Evolutionary conservation across 768 basidiomycete species (phyloP).

Genomic region (Pholiota microspora): DNA sequence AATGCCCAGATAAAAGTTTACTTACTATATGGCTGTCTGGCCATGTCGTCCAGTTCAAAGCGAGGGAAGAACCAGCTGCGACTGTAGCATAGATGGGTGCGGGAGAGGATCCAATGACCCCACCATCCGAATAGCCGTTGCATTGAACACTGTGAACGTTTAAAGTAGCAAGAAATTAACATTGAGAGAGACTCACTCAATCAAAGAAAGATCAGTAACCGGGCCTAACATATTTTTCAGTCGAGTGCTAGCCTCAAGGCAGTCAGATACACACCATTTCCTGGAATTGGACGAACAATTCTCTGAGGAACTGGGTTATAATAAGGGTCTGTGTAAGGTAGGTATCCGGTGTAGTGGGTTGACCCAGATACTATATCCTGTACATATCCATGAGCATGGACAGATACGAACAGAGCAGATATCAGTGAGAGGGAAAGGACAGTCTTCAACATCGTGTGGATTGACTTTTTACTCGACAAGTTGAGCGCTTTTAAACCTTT

Average conservation of each 20-base stretch:
- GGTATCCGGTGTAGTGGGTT: conserved; percentile 34
- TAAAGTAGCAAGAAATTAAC: neutral
- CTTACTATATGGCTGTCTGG: conserved; percentile 31
- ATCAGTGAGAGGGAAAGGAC: conserved; percentile 1
- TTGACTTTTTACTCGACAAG: neutral
- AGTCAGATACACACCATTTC: conserved; percentile 28
- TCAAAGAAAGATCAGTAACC: conserved; percentile 33
- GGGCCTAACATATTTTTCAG: conserved; percentile 25
- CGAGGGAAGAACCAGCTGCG: conserved; percentile 36
- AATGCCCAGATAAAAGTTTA: neutral
- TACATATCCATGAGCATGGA: conserved; percentile 37
- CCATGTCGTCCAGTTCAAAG: conserved; percentile 41
- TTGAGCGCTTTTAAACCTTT: neutral
- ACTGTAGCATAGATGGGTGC: conserved; percentile 38
- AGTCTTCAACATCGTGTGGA: neutral
- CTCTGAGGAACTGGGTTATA: conserved; percentile 32
- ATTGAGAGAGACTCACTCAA: conserved; percentile 26
- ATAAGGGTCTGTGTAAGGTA: conserved; percentile 35
- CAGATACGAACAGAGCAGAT: conserved; percentile 7
- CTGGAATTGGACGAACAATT: conserved; percentile 41
- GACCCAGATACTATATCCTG: conserved; percentile 33
- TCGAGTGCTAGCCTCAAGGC: neutral
- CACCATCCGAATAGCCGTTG: conserved; percentile 28
- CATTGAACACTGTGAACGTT: conserved; percentile 28
- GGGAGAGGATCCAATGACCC: conserved; percentile 30